These are phyloP conservation scores for Ottelia alismoides DNA, from an alignment of 106 monocot genomes.

Conservation along the genomic window DNA sequence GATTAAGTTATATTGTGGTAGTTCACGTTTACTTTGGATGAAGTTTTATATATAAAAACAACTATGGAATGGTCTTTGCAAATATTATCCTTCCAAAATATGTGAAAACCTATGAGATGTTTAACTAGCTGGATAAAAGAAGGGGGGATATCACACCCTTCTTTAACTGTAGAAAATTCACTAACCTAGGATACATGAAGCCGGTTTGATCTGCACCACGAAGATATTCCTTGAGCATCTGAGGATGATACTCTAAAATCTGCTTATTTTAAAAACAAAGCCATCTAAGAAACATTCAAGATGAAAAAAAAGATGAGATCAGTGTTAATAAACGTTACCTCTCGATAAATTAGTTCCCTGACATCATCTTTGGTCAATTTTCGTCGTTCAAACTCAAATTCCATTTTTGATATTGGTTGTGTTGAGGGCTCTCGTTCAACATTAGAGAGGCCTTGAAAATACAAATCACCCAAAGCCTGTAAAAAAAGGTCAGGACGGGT, in stretches of 20 bases:
- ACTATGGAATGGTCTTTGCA: too few relatives aligned
- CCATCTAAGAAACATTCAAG: constrained; percentile 4
- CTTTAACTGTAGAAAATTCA: too few relatives aligned
- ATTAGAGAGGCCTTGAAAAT: constrained; percentile 45
- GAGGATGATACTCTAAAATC: constrained; percentile 94
- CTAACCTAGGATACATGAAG: constrained; percentile 86
- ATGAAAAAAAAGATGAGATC: background rate
- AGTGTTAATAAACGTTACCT: too few relatives aligned
- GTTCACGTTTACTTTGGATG: too few relatives aligned
- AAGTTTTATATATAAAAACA: too few relatives aligned
- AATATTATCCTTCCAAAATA: too few relatives aligned
- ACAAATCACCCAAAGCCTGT: constrained; percentile 61
- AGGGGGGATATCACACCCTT: too few relatives aligned
- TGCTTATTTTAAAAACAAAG: constrained; percentile 34
- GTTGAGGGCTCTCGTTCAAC: constrained; percentile 47
- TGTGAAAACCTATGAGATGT: too few relatives aligned
- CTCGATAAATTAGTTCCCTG: constrained; percentile 57
- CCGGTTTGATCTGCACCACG: constrained; percentile 49
- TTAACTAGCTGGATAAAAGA: too few relatives aligned
- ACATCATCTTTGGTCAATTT: constrained; percentile 67
- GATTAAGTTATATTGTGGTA: too few relatives aligned
- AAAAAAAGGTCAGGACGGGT: constrained; percentile 3
- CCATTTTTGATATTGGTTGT: constrained; percentile 54
- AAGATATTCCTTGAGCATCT: constrained; percentile 77
- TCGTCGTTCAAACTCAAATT: constrained; percentile 71